A percentile compares a stretch with the other conserved stretches of the same genome.
Conservation (phyloP, 2,329 filamentous ascomycete genomes). For the Albophoma yamanashiensis region DNA sequence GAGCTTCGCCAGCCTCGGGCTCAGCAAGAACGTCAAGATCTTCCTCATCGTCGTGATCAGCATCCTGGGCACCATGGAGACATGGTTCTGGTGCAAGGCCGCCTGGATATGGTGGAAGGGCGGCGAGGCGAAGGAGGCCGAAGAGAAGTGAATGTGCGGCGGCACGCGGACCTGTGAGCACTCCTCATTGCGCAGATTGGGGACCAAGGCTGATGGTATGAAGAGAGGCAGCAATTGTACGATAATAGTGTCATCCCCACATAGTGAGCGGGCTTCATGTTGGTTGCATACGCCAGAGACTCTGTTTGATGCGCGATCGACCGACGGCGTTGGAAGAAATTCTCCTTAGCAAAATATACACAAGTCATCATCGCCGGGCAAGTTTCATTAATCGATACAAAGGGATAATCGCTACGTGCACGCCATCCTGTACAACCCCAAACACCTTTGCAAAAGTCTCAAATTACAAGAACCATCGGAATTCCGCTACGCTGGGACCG, state of each 20-base stretch:
- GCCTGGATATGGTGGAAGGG: constrained; percentile 17
- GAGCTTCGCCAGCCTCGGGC: constrained; percentile 12
- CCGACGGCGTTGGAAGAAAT: not conserved
- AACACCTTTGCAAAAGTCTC: not conserved
- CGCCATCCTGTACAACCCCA: not conserved
- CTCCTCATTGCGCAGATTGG: not conserved
- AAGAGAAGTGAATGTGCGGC: not conserved
- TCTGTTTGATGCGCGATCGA: not conserved
- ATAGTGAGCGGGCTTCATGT: not conserved
- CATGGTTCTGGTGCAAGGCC: constrained; percentile 19
- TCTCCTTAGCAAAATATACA: not conserved
- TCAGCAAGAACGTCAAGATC: constrained; percentile 16
- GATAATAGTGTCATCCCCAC: not conserved
- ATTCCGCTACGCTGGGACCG: constrained; percentile 34
- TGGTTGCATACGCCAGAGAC: not conserved
- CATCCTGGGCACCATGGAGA: constrained; percentile 21
- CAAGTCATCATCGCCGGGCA: not conserved
- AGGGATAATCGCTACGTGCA: not conserved
- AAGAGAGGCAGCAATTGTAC: not conserved
- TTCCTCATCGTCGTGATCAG: constrained; percentile 13
- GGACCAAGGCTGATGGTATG: not conserved
- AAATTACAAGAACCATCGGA: constrained; percentile 37
- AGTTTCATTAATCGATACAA: not conserved
- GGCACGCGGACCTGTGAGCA: not conserved
- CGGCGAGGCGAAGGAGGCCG: not conserved